A percentile compares a stretch with the other conserved stretches of the same genome.
Conservation (phyloP, 148 eudicot species). For the Suaeda aralocaspica region DNA sequence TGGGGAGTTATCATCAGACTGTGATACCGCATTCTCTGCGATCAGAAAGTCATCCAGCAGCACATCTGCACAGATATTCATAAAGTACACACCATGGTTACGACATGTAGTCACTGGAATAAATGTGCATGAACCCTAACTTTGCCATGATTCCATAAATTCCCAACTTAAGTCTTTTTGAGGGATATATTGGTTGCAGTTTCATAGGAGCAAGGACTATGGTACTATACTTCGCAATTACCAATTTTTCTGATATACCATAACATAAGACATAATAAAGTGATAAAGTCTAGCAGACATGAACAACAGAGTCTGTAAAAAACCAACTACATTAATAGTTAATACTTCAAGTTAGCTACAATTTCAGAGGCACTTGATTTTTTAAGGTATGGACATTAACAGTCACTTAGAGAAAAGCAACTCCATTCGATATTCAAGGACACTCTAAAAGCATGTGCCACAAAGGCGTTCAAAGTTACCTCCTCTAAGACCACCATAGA, state of each 20-base stretch:
- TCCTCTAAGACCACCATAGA: constrained; percentile 93
- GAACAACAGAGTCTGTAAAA: not conserved
- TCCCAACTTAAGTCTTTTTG: not conserved
- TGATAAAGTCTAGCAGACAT: not conserved
- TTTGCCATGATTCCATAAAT: not conserved
- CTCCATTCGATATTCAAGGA: not conserved
- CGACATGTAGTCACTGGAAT: not conserved
- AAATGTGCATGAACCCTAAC: not conserved
- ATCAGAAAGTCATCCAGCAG: constrained; percentile 72
- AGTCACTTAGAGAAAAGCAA: too few species aligned
- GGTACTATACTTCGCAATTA: not conserved
- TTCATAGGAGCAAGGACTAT: not conserved
- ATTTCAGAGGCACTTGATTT: too few species aligned
- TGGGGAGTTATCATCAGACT: constrained; percentile 50
- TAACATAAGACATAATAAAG: too few species aligned
- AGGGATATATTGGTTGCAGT: not conserved
- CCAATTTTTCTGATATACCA: not conserved
- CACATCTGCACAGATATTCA: constrained; percentile 50
- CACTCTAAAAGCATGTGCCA: not conserved
- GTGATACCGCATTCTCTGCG: constrained; percentile 66
- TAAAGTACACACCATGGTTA: not conserved
- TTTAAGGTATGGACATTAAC: too few species aligned
- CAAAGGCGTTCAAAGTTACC: constrained; percentile 35
- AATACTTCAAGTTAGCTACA: too few species aligned
- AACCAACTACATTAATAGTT: too few species aligned